Evolutionary conservation across 768 basidiomycete genomes (phyloP), one percentile per base, ranked within the genome.

Genomic region (Mycena filopes): DNA sequence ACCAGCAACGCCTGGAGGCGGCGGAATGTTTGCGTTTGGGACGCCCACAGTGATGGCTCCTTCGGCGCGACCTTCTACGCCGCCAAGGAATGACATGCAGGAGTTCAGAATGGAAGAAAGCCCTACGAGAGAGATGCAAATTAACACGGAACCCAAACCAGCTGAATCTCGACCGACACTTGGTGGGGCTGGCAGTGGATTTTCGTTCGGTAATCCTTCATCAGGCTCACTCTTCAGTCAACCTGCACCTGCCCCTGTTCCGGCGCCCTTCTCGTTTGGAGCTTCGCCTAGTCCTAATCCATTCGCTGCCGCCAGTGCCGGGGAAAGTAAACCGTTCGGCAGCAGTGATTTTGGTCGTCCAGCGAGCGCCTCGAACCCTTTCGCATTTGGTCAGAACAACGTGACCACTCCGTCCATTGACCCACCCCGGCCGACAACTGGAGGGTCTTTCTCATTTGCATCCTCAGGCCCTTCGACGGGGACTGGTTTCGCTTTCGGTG

Each of bases 101-200:
- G 92, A 92, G 63, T 85, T 90, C 68, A 85, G 78, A 60, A 94
- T 94, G 92, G 92, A 94, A 42, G 92, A 93, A 76, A 94, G 92
- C 68, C 92, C 92, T 1, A 87, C 85, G 3, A 82, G 91, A 63
- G 89, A 89, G 11, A 77, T 86, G 71, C 84, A 85, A 50, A 67
- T 77, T 25, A 86, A 82, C 64, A 78, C 78, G 18, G 74, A 67
- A 42, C 79, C 78, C 59, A 82, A 80, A 47, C 72, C 78, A 21
- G 77, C 78, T 28, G 78, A 73, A 65, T 67, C 73, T 41, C 78
- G 78, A 47, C 80, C 84, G 21, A 79, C 80, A 4, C 75, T 82
- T 13, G 73, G 73, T 38, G 60, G 61, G 29, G 56, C 54, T n/a
- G 59, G 59, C 21, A 33, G 65, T 43, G 79, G 77, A 42, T 89